Base-by-base conservation (phyloP, 106 monocot species). In the Gastrodia elata region DNA sequence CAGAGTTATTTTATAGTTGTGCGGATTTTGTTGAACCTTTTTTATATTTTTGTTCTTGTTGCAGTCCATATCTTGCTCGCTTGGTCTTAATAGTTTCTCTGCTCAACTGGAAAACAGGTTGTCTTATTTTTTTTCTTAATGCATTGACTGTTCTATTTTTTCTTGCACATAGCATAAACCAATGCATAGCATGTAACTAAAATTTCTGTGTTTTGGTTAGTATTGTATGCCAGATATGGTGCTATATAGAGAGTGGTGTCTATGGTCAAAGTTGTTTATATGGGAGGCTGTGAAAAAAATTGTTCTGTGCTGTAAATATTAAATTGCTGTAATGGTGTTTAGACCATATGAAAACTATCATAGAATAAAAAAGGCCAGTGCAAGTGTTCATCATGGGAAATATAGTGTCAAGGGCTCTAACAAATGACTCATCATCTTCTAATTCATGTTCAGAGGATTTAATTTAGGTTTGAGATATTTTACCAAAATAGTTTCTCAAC, bases 101-200 rank as follows among this genome's bases (percentile, higher is more conserved):
- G 38, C 71, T 73, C 84, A 83, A 52, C 75, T 71, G 65, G 97
- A 97, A 72, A 91, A 72, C 83, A 93, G 97, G 97, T 97, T 46
- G 34, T 68, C 10, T 77, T 75, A 24, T 65, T 8, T 38, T n/a
- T 42, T 26, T 41, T 74, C 43, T 28, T 24, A 52, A 52, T 48
- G 37, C 6, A 27, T 58, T 34, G 10, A 30, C 0, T 32, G 22
- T 52, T 22, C 7, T n/a, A 52, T 61, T 61, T 32, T 32, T 61
- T 61, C 61, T 61, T 61, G 32, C 30, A 32, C 14, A 61, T 61
- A 4, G 14, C 14, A 3, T 61, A 4, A 14, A 61, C 30, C 28
- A 61, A 2, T 61, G 61, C 32, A 61, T 61, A 61, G 30, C 27
- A 61, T 32, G 9, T 32, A 14, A 32, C 28, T 61, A 8, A 61